Evolutionary conservation across 2,329 filamentous ascomycete genomes (phyloP).

Genomic region (Niveomyces coronatus): DNA sequence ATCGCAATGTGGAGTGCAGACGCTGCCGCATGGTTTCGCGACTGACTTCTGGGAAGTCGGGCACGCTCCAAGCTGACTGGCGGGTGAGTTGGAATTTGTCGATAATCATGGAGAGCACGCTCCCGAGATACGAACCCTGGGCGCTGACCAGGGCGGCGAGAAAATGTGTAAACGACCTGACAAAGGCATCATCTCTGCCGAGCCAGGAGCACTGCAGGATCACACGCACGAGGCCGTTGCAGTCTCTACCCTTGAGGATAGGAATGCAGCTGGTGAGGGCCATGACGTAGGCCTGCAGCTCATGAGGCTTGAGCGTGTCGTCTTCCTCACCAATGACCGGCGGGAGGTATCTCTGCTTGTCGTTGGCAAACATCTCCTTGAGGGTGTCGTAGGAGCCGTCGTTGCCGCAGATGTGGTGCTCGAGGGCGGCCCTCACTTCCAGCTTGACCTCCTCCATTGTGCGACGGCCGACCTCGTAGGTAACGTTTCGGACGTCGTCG

Average conservation of each 20-base stretch:
- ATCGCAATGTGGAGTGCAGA: conserved; percentile 64
- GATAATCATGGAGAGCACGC: conserved; percentile 71
- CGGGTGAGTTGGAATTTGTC: conserved; percentile 56
- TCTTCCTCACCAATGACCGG: conserved; percentile 34
- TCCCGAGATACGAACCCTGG: conserved; percentile 65
- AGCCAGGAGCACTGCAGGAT: conserved; percentile 55
- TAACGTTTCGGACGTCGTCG: conserved; percentile 46
- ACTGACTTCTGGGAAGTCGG: conserved; percentile 48
- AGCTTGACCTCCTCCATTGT: conserved; percentile 45
- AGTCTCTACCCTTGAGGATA: conserved; percentile 47
- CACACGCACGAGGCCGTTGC: conserved; percentile 46
- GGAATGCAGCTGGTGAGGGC: conserved; percentile 53
- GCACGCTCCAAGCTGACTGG: conserved; percentile 34
- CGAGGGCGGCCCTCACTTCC: conserved; percentile 44
- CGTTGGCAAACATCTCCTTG: conserved; percentile 47
- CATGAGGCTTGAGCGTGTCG: conserved; percentile 40
- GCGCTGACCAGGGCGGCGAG: conserved; percentile 67
- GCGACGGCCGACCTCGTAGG: conserved; percentile 43
- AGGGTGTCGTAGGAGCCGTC: conserved; percentile 52
- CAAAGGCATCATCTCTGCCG: conserved; percentile 53
- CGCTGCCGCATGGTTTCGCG: conserved; percentile 58
- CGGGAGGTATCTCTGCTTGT: conserved; percentile 31
- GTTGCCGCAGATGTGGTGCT: conserved; percentile 45
- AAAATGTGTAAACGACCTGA: conserved; percentile 57
- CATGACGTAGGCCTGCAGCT: conserved; percentile 50